A percentile compares a stretch with the other conserved stretches of the same genome.
These are phyloP conservation scores for Cyclotella distinguenda DNA, from an alignment of 108 stramenopile species.

Conservation along the genomic window DNA sequence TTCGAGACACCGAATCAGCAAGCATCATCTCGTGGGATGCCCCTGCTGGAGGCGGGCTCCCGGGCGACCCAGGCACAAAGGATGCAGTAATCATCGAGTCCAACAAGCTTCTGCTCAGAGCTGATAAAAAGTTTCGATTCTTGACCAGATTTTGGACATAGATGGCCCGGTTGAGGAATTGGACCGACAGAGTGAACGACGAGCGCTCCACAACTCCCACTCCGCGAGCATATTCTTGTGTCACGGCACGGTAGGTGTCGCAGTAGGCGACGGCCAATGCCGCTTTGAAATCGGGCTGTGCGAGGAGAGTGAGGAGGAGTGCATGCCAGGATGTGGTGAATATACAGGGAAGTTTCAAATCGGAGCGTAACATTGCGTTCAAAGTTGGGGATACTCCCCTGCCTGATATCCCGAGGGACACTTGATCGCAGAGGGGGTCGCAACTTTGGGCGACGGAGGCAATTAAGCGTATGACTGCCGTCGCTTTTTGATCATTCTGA, in stretches of 20 bases:
- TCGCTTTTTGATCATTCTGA: constrained; percentile 64
- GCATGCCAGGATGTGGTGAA: constrained; percentile 80
- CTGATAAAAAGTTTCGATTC: constrained; percentile 64
- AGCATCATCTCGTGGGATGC: constrained; percentile 10
- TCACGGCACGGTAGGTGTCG: constrained; percentile 79
- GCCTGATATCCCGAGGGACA: constrained; percentile 51
- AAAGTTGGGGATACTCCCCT: constrained; percentile 49
- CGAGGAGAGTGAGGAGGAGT: constrained; percentile 85
- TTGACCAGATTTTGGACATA: constrained; percentile 86
- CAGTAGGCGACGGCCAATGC: constrained; percentile 89
- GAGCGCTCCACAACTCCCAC: constrained; percentile 84
- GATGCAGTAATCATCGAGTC: constrained; percentile 63
- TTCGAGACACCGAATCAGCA: constrained; percentile 3
- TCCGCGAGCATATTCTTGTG: constrained; percentile 80
- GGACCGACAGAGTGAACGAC: constrained; percentile 80
- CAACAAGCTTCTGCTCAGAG: constrained; percentile 60
- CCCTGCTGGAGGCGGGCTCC: constrained; percentile 23
- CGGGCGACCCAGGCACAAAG: constrained; percentile 21
- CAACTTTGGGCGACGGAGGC: constrained; percentile 62
- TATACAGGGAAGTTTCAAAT: constrained; percentile 70
- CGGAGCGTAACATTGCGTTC: constrained; percentile 65
- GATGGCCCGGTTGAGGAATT: constrained; percentile 91
- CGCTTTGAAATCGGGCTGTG: constrained; percentile 91
- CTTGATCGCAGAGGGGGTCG: constrained; percentile 75
- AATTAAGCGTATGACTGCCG: constrained; percentile 70